phyloP scores from a whole-genome alignment of 2,329 filamentous ascomycete genomes.

The Lachnellula hyalina region DNA sequence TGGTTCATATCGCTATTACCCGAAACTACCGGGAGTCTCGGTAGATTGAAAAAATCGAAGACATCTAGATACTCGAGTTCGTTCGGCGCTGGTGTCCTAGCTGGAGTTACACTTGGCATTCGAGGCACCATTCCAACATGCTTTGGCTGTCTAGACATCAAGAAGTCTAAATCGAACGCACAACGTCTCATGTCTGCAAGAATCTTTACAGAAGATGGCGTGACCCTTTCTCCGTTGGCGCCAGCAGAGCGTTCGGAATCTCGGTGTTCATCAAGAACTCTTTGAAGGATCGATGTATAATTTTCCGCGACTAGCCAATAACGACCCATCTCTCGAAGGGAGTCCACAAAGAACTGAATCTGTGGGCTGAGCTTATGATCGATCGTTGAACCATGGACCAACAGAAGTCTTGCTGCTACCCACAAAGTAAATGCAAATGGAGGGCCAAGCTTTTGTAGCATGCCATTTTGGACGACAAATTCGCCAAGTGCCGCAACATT shows the following conservation, averaged over 20 bases:
- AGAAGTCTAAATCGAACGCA: slow-evolving; percentile 82
- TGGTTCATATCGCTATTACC: slow-evolving; percentile 25
- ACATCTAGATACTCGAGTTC: slow-evolving; percentile 89
- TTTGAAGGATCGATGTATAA: slow-evolving; percentile 72
- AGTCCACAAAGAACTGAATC: slow-evolving; percentile 76
- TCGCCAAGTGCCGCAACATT: slow-evolving; percentile 74
- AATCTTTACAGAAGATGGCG: slow-evolving; percentile 79
- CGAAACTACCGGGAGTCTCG: slow-evolving; percentile 54
- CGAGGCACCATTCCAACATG: slow-evolving; percentile 35
- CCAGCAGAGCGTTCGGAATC: slow-evolving; percentile 62
- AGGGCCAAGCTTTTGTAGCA: slow-evolving; percentile 77
- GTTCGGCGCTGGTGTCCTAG: slow-evolving; percentile 67
- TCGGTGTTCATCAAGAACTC: slow-evolving; percentile 80
- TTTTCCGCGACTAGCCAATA: slow-evolving; percentile 83
- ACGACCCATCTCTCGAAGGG: slow-evolving; percentile 71
- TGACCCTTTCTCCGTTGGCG: slow-evolving; percentile 63
- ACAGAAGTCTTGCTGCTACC: slow-evolving; percentile 80
- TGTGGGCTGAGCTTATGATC: slow-evolving; percentile 77
- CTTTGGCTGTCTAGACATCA: slow-evolving; percentile 69
- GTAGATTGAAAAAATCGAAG: slow-evolving; percentile 93
- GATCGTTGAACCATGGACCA: slow-evolving; percentile 87
- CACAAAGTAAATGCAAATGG: slow-evolving; percentile 90
- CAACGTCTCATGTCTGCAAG: slow-evolving; percentile 87
- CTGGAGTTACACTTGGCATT: slow-evolving; percentile 51
- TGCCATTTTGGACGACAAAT: slow-evolving; percentile 68